phyloP scores from a whole-genome alignment of 345 rosid genomes.

The Triadica sebifera region DNA sequence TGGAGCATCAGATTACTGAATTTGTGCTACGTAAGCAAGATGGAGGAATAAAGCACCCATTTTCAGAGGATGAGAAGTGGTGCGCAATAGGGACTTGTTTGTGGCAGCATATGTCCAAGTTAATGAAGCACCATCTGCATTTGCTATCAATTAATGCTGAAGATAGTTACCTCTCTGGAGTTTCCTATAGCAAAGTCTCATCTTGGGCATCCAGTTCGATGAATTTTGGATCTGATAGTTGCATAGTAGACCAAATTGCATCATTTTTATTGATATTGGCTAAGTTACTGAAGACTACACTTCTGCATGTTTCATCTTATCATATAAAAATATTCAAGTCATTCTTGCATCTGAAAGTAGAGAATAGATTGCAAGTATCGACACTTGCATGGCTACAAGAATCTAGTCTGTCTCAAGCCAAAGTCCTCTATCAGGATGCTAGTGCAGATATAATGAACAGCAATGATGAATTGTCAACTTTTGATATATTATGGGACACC shows the following conservation, averaged over 20 bases:
- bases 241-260: slow-evolving; percentile 38
- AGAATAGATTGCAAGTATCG: slow-evolving; percentile 46
- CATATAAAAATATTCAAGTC: slow-evolving; percentile 56
- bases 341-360: slow-evolving; percentile 50
- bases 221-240: slow-evolving; percentile 35
- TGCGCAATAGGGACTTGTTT: slow-evolving; percentile 56
- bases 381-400: slow-evolving; percentile 63
- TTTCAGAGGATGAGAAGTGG: slow-evolving; percentile 80
- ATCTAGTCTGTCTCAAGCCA: slow-evolving; percentile 41
- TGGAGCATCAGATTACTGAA: slow-evolving; percentile 18
- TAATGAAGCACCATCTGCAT: slow-evolving; percentile 57
- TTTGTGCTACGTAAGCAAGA: slow-evolving; percentile 28
- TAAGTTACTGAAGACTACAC: slow-evolving; percentile 41
- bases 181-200: slow-evolving; percentile 31
- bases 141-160: slow-evolving; percentile 35
- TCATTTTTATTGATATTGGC: slow-evolving; percentile 41
- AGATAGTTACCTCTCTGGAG: slow-evolving; percentile 35
- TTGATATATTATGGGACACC: slow-evolving; percentile 53
- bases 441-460: slow-evolving; percentile 33
- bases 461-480: slow-evolving; percentile 36
- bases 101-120: slow-evolving; percentile 72
- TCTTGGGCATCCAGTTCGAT: slow-evolving; percentile 28
- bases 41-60: slow-evolving; percentile 37
- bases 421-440: slow-evolving; percentile 35
- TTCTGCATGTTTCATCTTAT: slow-evolving; percentile 61